Evolutionary conservation across 1,284 basidiomycete species (phyloP).

Genomic region (Ustilago hordei): DNA sequence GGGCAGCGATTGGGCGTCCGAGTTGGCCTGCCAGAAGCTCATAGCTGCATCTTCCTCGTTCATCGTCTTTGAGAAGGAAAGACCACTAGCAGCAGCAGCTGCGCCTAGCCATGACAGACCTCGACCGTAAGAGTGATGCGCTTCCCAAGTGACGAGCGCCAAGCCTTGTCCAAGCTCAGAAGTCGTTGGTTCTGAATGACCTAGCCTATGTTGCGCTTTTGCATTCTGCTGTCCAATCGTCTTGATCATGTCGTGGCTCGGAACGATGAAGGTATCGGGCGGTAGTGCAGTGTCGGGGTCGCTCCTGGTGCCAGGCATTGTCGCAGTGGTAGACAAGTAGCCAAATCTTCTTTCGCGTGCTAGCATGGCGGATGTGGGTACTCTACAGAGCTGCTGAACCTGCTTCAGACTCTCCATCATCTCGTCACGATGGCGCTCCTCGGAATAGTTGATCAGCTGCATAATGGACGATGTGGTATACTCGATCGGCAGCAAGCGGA

Average conservation of each 20-base stretch:
- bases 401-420: slow-evolving; percentile 50
- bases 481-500: slow-evolving; percentile 47
- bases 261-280: slow-evolving; percentile 45
- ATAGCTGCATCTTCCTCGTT: slow-evolving; percentile 42
- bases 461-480: slow-evolving; percentile 51
- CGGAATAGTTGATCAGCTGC: slow-evolving; percentile 48
- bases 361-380: slow-evolving; percentile 40
- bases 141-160: slow-evolving; percentile 46
- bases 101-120: slow-evolving; percentile 47
- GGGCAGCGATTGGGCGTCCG: slow-evolving; percentile 46
- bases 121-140: slow-evolving; percentile 39
- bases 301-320: slow-evolving; percentile 7
- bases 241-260: slow-evolving; percentile 39
- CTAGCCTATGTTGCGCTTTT: slow-evolving; percentile 32
- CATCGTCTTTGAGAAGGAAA: slow-evolving; percentile 32
- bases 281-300: slow-evolving; percentile 11
- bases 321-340: slow-evolving; percentile 18
- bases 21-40: slow-evolving; percentile 39
- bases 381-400: slow-evolving; percentile 31
- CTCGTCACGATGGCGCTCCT: slow-evolving; percentile 45
- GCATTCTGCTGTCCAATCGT: slow-evolving; percentile 35
- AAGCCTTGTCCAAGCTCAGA: slow-evolving; percentile 44
- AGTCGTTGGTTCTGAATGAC: neutral
- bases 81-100: slow-evolving; percentile 43
- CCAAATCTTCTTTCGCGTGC: slow-evolving; percentile 28